Evolutionary conservation across 768 basidiomycete species (phyloP).

Genomic region (Trametes cingulata): DNA sequence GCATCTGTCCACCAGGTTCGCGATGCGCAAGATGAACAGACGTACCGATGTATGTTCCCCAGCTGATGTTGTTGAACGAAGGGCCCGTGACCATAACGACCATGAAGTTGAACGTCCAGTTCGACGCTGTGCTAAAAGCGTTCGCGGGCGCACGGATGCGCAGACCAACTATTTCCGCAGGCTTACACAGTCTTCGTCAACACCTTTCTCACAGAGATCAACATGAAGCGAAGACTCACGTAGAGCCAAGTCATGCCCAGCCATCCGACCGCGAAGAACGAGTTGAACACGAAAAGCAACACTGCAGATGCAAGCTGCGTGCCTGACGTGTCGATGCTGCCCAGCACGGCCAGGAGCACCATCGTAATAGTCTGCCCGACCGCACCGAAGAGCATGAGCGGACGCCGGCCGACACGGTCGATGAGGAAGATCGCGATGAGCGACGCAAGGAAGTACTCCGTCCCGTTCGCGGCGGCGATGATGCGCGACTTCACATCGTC

Average conservation of each 20-base stretch:
- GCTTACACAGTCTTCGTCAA: constrained; percentile 34
- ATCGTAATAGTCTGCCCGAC: constrained; percentile 58
- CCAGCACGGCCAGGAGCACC: constrained; percentile 59
- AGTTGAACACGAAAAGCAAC: constrained; percentile 69
- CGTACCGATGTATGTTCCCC: constrained; percentile 60
- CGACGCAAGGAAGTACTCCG: constrained; percentile 73
- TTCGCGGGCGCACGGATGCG: constrained; percentile 65
- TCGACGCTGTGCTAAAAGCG: constrained; percentile 55
- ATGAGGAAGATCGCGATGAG: constrained; percentile 71
- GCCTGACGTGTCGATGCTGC: constrained; percentile 48
- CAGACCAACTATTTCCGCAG: constrained; percentile 65
- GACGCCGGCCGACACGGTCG: constrained; percentile 71
- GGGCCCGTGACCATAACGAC: constrained; percentile 65
- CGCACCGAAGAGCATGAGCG: constrained; percentile 71
- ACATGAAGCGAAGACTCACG: constrained; percentile 36
- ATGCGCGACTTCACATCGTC: constrained; percentile 58
- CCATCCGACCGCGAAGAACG: constrained; percentile 71
- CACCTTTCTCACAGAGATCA: neutral
- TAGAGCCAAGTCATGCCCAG: constrained; percentile 73
- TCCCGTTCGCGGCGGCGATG: constrained; percentile 66
- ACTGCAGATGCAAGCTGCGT: constrained; percentile 54
- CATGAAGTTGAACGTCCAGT: constrained; percentile 60
- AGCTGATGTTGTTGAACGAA: constrained; percentile 56
- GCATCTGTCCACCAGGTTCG: neutral
- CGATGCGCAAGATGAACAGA: neutral